Evolutionary conservation across 768 basidiomycete species (phyloP).

Genomic region (Dioszegia aurantiaca): DNA sequence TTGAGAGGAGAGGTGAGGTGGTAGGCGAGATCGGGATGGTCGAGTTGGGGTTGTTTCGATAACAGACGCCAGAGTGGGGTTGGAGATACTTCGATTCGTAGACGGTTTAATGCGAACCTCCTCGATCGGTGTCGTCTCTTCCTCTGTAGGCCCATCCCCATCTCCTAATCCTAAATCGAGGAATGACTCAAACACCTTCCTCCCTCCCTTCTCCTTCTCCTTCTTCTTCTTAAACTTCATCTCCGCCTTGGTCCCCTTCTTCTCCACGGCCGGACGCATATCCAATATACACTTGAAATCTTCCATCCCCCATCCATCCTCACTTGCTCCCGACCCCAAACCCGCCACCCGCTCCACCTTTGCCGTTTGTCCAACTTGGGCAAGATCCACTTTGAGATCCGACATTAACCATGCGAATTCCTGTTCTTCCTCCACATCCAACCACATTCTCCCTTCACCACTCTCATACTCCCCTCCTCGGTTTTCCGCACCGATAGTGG

Average conservation of each 20-base stretch:
- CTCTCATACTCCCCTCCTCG: neutral
- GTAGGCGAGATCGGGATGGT: too few relatives aligned
- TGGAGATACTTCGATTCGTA: slow-evolving; percentile 11
- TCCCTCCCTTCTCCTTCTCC: slow-evolving; percentile 7
- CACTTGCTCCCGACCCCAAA: slow-evolving; percentile 2
- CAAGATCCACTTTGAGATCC: slow-evolving; percentile 19
- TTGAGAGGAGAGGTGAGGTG: too few relatives aligned
- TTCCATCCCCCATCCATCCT: slow-evolving; percentile 34
- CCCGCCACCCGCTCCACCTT: slow-evolving; percentile 1
- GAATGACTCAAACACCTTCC: slow-evolving; percentile 12
- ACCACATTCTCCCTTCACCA: slow-evolving; percentile 37
- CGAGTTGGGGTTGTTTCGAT: neutral
- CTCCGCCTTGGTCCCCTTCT: neutral
- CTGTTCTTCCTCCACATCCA: slow-evolving; percentile 46
- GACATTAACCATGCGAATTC: slow-evolving; percentile 47
- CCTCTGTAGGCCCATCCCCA: neutral
- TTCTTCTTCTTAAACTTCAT: neutral
- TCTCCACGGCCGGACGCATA: slow-evolving; percentile 3
- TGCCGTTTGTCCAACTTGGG: slow-evolving; percentile 1
- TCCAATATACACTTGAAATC: slow-evolving; percentile 31
- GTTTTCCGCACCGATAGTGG: neutral
- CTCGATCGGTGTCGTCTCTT: neutral
- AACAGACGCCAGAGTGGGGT: neutral
- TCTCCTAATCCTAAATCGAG: slow-evolving; percentile 7
- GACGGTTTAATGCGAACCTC: neutral